These are phyloP conservation scores for Claviceps arundinis DNA, from an alignment of 2,329 filamentous ascomycete genomes.

Conservation along the genomic window DNA sequence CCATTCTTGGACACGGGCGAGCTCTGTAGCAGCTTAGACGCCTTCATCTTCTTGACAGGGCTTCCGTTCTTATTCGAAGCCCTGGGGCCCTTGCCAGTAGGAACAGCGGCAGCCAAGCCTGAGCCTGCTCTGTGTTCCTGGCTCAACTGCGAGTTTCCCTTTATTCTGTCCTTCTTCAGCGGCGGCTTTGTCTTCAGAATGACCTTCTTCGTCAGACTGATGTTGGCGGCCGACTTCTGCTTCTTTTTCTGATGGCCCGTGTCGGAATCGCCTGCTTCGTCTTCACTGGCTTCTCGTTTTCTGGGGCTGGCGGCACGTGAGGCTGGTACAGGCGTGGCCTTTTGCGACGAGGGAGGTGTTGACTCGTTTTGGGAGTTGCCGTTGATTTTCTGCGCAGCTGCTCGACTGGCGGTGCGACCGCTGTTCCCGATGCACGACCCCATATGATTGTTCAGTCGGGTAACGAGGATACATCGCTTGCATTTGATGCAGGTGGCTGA, in stretches of 20 bases:
- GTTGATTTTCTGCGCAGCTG: constrained; percentile 50
- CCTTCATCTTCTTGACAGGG: constrained; percentile 30
- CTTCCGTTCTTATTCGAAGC: constrained; percentile 22
- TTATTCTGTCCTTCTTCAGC: constrained; percentile 42
- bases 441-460: constrained; percentile 55
- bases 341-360: constrained; percentile 49
- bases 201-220: constrained; percentile 35
- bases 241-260: constrained; percentile 45
- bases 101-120: constrained; percentile 9
- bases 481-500: constrained; percentile 56
- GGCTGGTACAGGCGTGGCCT: constrained; percentile 43
- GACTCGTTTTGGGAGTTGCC: constrained; percentile 40
- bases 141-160: constrained; percentile 35
- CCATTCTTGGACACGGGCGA: constrained; percentile 37
- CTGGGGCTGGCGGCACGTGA: constrained; percentile 41
- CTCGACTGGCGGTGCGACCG: constrained; percentile 47
- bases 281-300: constrained; percentile 44
- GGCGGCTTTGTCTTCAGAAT: constrained; percentile 39
- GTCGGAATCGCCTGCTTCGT: constrained; percentile 37
- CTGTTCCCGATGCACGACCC: constrained; percentile 54
- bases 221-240: constrained; percentile 28
- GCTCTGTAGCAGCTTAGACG: constrained; percentile 32
- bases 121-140: constrained; percentile 31
- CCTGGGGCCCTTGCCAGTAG: constrained; percentile 18
- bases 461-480: constrained; percentile 52